Evolutionary conservation across 2,329 filamentous ascomycete genomes (phyloP), one percentile per base, ranked within the genome.

Genomic region (Neurospora sp.): DNA sequence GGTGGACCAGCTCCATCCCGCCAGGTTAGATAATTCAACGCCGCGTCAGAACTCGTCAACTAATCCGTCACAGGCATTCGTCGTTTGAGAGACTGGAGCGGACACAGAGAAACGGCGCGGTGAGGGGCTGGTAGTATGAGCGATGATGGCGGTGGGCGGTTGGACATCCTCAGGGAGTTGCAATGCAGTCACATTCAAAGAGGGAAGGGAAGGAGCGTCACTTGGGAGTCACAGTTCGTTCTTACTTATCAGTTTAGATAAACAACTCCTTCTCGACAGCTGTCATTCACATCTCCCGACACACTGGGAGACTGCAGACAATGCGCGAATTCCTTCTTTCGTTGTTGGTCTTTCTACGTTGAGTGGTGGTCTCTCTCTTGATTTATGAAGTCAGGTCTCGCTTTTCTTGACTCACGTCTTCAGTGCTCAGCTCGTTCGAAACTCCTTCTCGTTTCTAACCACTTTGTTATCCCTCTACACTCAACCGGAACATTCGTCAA

Each of bases 211-310:
- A 52, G 43, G 42, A n/a, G 40, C 4, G 40, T n/a, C 7, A 42
- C 3, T 4, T 17, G 38, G 40, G 40, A 42, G 3, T 9, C 40
- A 38, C 7, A n/a, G 7, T 4, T 42, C 39, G 40, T 42, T n/a
- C 40, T 4, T 40, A 40, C 15, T 40, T 43, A 0, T 9, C 40
- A 43, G 40, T 43, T 19, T 10, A 43, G 40, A 0, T 9, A n/a
- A n/a, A 43, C 40, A 43, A 43, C 40, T 10, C 1, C 10, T 68
- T 66, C 23, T 67, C 40, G 39, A 68, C 52, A 33, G 38, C 42
- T 42, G 28, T 38, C 9, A 23, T 7, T 36, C 58, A 19, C 71
- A 72, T 67, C 68, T 69, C 43, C 42, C 17, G 39, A n/a, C 28
- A 69, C 13, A 52, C 68, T 73, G 68, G 7, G 28, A 28, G 28